A percentile compares a stretch with the other conserved stretches of the same genome.
phyloP scores from a whole-genome alignment of 177 flowering plant species.

The Telopea speciosissima region DNA sequence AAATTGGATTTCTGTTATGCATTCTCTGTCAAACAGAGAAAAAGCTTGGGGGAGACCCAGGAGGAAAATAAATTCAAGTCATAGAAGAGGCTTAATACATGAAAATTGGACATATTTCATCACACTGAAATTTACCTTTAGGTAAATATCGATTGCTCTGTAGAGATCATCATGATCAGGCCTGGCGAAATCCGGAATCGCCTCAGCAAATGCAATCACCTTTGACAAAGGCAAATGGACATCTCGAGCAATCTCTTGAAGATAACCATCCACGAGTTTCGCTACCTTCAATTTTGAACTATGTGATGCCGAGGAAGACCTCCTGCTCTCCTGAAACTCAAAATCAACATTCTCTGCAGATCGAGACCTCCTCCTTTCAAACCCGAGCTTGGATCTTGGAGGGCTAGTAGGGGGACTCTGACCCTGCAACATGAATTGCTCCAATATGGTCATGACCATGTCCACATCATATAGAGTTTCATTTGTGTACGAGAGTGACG shows the following conservation, averaged over 20 bases:
- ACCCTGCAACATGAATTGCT: slow-evolving; percentile 74
- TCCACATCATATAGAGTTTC: slow-evolving; percentile 68
- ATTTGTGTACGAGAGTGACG: slow-evolving; percentile 37
- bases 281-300: slow-evolving; percentile 80
- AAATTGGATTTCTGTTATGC: no score
- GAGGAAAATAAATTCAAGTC: no score
- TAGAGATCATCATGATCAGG: slow-evolving; percentile 76
- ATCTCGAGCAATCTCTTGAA: slow-evolving; percentile 67
- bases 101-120: no score
- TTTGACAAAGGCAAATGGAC: slow-evolving; percentile 57
- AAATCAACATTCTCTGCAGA: slow-evolving; percentile 79
- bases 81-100: no score
- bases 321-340: slow-evolving; percentile 67
- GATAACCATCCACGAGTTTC: slow-evolving; percentile 64
- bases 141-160: slow-evolving; percentile 67
- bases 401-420: slow-evolving; percentile 87
- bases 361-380: slow-evolving; percentile 64
- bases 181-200: slow-evolving; percentile 68
- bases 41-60: no score
- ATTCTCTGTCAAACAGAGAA: no score
- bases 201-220: slow-evolving; percentile 55
- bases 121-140: slow-evolving; percentile 45
- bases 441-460: slow-evolving; percentile 62
- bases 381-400: slow-evolving; percentile 39
- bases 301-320: slow-evolving; percentile 85